Base-by-base conservation (phyloP, 768 basidiomycete species). In the Rickenella mellea region DNA sequence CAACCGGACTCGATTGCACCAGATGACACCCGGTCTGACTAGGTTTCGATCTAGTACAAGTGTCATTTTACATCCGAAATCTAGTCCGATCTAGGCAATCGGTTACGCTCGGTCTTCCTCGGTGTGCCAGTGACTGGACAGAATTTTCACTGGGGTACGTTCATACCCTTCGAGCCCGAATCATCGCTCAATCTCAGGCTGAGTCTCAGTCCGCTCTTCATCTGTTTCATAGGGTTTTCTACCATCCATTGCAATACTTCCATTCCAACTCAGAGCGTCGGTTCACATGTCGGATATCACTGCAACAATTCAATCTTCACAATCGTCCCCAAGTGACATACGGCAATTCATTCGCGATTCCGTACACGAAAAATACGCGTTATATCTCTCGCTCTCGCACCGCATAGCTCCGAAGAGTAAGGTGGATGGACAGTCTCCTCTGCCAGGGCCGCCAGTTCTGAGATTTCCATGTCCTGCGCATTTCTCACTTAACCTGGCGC, bases 371-470 rank as follows among this genome's bases (percentile, higher is more conserved):
- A 53, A 65, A 40, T 60, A 63, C 7, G 69, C 73, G 12, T 60
- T 81, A 42, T 88, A 88, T 59, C 85, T 89, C 61, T 89, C 35
- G 82, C 87, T 33, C 64, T 90, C 48, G 62, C 65, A 46, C 67
- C 53, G 43, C 65, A 74, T 39, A 71, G 64, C 28, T 63, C 63
- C 19, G 56, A 55, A 17, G 68, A 69, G 43, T 67, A 70, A 48
- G 57, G 67, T 38, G 55, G 68, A 48, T 80, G 76, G 71, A 70
- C 70, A 52, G 59, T 75, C 35, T 76, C 75, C 0, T 74, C 80
- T 27, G 76, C 81, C 39, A 78, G 78, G 60, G 67, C 69, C 42
- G 79, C 82, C 46, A 48, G 68, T 64, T 27, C 44, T 28, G 36
- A 25, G 37, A 51, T 17, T 27, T 10, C 30, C 7, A 12, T 26